phyloP scores from a whole-genome alignment of 148 eudicot species.

The Oxyria digyna region DNA sequence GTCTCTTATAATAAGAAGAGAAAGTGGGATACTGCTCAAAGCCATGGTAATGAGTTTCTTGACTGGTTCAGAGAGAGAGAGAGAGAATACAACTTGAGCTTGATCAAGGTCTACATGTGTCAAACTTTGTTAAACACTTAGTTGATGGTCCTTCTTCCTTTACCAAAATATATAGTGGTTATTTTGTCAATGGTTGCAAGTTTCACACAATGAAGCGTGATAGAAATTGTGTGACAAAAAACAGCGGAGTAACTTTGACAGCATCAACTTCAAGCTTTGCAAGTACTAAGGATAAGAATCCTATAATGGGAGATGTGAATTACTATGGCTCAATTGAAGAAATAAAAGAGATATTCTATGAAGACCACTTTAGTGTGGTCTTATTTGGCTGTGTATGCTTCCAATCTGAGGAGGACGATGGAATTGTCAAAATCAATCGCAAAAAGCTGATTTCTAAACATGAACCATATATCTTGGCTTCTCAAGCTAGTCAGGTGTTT shows the following conservation, averaged over 20 bases:
- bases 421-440: background rate
- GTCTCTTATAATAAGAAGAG: background rate
- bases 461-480: background rate
- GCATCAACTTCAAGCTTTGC: no score
- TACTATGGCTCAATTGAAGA: no score
- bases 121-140: background rate
- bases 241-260: no score
- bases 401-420: background rate
- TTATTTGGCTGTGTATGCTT: background rate
- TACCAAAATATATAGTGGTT: no score
- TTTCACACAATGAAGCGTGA: no score
- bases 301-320: no score
- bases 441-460: background rate
- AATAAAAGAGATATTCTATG: background rate
- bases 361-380: background rate
- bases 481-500: background rate
- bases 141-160: no score
- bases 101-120: background rate
- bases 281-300: no score
- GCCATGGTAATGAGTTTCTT: background rate
- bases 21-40: background rate
- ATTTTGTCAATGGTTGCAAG: no score
- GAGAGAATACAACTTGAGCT: background rate
- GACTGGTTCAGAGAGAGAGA: background rate
- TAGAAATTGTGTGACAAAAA: no score